Evolutionary conservation across 2,329 filamentous ascomycete genomes (phyloP), one percentile per base, ranked within the genome.

Genomic region (Aspergillus sp.): DNA sequence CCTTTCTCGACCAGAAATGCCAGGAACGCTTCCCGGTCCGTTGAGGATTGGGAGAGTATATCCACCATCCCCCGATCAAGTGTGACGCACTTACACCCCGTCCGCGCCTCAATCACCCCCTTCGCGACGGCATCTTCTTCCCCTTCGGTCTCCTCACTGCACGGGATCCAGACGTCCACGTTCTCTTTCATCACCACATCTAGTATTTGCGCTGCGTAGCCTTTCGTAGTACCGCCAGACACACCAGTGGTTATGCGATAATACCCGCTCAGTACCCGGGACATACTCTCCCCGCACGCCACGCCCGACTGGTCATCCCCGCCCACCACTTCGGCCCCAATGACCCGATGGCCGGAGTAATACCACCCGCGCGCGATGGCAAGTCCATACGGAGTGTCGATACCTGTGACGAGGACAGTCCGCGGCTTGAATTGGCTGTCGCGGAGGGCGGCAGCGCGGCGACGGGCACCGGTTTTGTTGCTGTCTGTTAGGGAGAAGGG

Each of bases 161-260:
- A 91, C 19, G 86, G 87, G 3, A 92, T 85, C 89, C 90, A 93
- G 3, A 92, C 74, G 58, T 91, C 84, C 4, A 91, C 82, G 0
- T 81, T 79, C 63, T 92, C 88, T 0, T 76, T 72, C 5, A 80
- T 70, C 43, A 91, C 80, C 25, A 92, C 81, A 8, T 84, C 75
- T 1, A 90, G 71, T 3, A 92, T 72, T 0, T 78, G 77, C 13
- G 81, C 74, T 13, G 85, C 79, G 67, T 92, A 91, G 1, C 74
- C 74, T 17, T 80, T 77, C 64, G 70, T 77, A 32, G 21, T 13
- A 17, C 13, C 9, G 13, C 39, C n/a, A 3, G 39, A 7, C 2
- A 28, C 39, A 19, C 39, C n/a, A 19, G 39, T 43, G 15, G 39
- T 19, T 32, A 82, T 73, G 9, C 66, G 79, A 72, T 88, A 84